Percentiles rank a stretch among this genome's conserved stretches.
Evolutionary conservation across 2,329 filamentous ascomycete genomes (phyloP).

Genomic region (Alternaria conjuncta): DNA sequence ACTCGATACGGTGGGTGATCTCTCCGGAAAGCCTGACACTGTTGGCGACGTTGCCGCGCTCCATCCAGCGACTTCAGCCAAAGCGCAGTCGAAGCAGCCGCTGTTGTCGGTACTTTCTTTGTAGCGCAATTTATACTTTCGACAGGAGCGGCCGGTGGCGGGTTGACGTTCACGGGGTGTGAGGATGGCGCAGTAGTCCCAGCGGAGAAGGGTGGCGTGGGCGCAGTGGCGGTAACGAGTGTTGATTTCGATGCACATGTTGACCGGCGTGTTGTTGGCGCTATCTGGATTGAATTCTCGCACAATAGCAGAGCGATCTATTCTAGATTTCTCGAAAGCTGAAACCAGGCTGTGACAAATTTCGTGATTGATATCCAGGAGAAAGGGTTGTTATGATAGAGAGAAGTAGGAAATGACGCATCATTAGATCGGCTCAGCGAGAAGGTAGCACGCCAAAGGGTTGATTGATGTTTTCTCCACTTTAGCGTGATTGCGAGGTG

Average conservation of each 20-base stretch:
- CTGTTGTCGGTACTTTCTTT: neutral
- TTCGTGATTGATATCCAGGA: neutral
- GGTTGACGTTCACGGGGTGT: neutral
- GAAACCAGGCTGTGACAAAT: neutral
- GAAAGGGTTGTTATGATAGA: too few relatives aligned
- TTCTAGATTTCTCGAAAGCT: neutral
- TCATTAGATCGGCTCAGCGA: too few relatives aligned
- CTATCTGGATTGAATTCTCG: neutral
- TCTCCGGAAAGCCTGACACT: neutral
- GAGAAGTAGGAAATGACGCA: too few relatives aligned
- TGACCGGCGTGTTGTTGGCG: neutral
- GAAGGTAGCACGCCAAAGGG: neutral
- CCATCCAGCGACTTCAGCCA: neutral
- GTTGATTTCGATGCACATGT: conserved; percentile 21
- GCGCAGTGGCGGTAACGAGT: conserved; percentile 15
- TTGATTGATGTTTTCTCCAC: neutral
- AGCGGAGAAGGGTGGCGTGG: conserved; percentile 13
- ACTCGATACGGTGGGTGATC: neutral
- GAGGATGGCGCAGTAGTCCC: conserved; percentile 22
- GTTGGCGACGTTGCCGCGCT: neutral
- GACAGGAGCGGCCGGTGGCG: conserved; percentile 10
- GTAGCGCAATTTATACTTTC: conserved; percentile 11
- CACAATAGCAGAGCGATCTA: neutral
- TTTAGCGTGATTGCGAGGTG: neutral
- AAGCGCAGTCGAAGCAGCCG: neutral